Evolutionary conservation across 768 basidiomycete genomes (phyloP), one percentile per base, ranked within the genome.

Genomic region (Pilatotrama ljubarskyi): DNA sequence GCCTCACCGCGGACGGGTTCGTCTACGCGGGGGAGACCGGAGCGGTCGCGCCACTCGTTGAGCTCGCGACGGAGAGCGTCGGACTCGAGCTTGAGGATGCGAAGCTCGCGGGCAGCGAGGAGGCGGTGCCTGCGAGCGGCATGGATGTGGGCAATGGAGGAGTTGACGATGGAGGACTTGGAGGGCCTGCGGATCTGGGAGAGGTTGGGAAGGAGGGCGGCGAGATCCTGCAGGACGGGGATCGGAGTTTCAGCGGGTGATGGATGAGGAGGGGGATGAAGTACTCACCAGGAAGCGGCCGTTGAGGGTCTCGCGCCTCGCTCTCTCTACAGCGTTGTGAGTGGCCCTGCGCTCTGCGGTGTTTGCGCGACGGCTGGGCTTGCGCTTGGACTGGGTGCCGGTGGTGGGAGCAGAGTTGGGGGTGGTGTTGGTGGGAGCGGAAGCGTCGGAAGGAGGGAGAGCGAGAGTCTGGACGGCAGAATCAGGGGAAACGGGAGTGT

Each of bases 121-220:
- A 87, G 76, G 49, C 92, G 87, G 69, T 93, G 90, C 42, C 91
- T 83, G 49, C 92, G 85, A 40, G 91, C 89, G 20, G 88, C 83
- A 68, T 90, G 88, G 61, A 95, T 85, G 69, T 93, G 90, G 1
- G 93, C 87, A 72, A 98, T 97, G 44, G 90, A 91, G 35, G 91
- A 93, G 75, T 97, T 97, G 74, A 99, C 95, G 73, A 98, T 98
- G 61, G 91, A 90, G 4, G 92, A 92, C 76, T 99, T 99, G 72
- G 91, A 94, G 0, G 97, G 97, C 29, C 96, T 87, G 64, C 95
- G 88, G 73, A 94, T 90, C 69, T 91, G 84, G 11, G 90, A 90
- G 56, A 97, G 86, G 70, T 95, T 91, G 50, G 96, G 93, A 18
- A 98, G 86, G 38, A 97, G 83, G 7, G 87, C 85, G 59, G 96